Evolutionary conservation across 1,139 yeast genomes (phyloP).

Genomic region (Nematodospora anomalae): DNA sequence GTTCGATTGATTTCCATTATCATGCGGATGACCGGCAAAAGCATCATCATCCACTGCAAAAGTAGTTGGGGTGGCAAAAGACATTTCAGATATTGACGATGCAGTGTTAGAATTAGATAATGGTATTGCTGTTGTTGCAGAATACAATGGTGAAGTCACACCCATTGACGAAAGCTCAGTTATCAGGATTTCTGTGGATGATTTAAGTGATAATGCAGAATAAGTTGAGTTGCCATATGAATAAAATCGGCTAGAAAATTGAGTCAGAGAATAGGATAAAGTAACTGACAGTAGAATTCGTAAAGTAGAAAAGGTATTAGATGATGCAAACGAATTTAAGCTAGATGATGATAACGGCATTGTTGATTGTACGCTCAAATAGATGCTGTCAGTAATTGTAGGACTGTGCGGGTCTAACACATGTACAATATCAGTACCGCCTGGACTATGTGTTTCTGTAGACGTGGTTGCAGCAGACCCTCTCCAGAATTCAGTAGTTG

Average conservation of each 20-base stretch:
- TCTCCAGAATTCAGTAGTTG: conserved; percentile 12
- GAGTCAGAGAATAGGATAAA: neutral
- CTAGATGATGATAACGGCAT: neutral
- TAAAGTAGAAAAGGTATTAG: neutral
- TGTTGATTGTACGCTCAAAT: no score
- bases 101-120: no score
- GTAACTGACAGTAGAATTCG: neutral
- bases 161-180: no score
- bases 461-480: conserved; percentile 7
- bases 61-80: no score
- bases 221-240: neutral
- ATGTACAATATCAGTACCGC: conserved; percentile 19
- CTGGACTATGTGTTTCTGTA: conserved; percentile 13
- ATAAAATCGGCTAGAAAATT: neutral
- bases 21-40: no score
- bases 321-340: neutral
- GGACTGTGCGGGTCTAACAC: conserved; percentile 20
- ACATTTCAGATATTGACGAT: no score
- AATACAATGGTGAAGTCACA: no score
- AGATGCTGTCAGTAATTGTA: conserved; percentile 11
- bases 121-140: no score
- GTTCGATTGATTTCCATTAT: no score
- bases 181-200: no score
- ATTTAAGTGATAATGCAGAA: no score
- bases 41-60: no score